Evolutionary conservation across 352 stramenopile species (phyloP), one percentile per base, ranked within the genome.

Genomic region (Globisporangium ultimum): DNA sequence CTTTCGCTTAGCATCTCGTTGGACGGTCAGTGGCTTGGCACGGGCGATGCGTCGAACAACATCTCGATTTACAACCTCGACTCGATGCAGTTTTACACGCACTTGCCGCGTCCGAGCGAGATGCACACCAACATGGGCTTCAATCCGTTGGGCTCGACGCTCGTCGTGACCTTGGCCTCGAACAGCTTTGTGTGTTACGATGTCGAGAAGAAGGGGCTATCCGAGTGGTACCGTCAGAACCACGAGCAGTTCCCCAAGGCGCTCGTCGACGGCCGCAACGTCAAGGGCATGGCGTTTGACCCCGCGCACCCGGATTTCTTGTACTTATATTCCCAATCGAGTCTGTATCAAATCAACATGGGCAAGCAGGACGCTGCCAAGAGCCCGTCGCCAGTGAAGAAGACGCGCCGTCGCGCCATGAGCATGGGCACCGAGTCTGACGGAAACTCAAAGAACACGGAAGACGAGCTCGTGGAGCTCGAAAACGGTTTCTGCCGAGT

Each of bases 151-250:
- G 79, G 78, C 56, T 88, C 85, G 65, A 84, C 72, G 34, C 72
- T 94, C 41, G 83, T 94, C 15, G 85, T 90, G 21, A 91, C 85
- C 48, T 76, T 91, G 20, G 80, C 89, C 18, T 88, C 80, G 36
- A 91, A 94, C 73, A 89, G 76, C 68, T 90, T 94, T 51, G 78
- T 91, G 55, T 89, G 78, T 64, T 94, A 92, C 67, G 78, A 94
- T 54, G 79, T 94, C 28, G 85, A 94, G 67, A 84, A 82, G 53
- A 91, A 91, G 61, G 78, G 78, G 0, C 58, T 91, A 2, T 89
- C 81, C 11, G 70, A 86, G 24, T 91, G 81, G 81, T 89, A 91
- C 70, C 78, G 79, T 45, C 45, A 78, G 46, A 78, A 85, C 61
- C 72, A 88, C 59, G 67, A 88, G 55, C 77, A 74, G 8, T 88